phyloP scores from a whole-genome alignment of 257 asterid species.

The Fraxinus quadrangulata region DNA sequence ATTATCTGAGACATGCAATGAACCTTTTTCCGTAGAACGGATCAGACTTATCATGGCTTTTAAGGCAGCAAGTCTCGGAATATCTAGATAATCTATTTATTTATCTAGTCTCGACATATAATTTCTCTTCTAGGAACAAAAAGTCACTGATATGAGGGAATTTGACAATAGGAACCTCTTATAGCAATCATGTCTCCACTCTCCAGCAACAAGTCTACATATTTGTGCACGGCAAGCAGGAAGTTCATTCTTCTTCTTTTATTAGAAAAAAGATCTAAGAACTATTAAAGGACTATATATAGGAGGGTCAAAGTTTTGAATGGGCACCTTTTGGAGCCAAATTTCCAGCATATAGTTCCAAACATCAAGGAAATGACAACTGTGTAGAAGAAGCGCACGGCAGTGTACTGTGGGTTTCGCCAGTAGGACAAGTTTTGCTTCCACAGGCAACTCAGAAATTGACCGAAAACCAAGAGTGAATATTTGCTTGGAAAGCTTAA shows the following conservation, averaged over 20 bases:
- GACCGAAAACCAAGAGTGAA: slow-evolving; percentile 61
- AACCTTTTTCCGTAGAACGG: no score
- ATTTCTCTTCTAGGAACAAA: no score
- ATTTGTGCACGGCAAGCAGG: no score
- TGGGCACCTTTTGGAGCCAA: slow-evolving; percentile 70
- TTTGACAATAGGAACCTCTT: no score
- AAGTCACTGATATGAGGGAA: no score
- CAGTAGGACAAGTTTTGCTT: slow-evolving; percentile 87
- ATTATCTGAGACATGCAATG: no score
- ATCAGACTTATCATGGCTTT: no score
- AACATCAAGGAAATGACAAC: slow-evolving; percentile 76
- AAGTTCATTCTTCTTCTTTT: neutral
- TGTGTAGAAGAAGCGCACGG: slow-evolving; percentile 83
- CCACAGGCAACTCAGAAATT: slow-evolving; percentile 88
- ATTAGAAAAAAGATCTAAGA: neutral
- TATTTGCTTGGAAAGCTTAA: slow-evolving; percentile 73
- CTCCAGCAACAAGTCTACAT: no score
- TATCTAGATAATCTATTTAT: no score
- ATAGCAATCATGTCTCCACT: no score
- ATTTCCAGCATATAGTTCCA: slow-evolving; percentile 90
- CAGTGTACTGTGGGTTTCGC: slow-evolving; percentile 88
- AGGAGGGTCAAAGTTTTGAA: slow-evolving; percentile 11
- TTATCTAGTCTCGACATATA: no score
- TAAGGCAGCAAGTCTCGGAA: no score
- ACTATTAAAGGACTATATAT: neutral